These are phyloP conservation scores for Nidularia pulvinata DNA, from an alignment of 768 basidiomycete species.

Conservation along the genomic window DNA sequence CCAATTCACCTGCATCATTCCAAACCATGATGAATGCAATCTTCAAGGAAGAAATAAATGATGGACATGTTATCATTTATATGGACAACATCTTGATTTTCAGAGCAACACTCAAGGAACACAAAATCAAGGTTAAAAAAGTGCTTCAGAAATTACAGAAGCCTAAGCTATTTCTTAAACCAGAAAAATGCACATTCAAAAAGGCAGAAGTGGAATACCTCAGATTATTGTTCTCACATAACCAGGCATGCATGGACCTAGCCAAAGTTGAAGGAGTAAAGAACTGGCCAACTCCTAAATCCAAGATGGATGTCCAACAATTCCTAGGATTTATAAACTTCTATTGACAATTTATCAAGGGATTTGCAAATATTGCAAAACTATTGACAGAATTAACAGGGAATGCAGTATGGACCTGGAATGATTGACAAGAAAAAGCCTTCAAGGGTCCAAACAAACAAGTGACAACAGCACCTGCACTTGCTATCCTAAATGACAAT, in stretches of 20 bases:
- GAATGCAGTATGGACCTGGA: constrained; percentile 19
- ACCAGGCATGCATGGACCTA: constrained; percentile 24
- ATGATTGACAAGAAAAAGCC: constrained; percentile 6
- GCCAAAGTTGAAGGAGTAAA: constrained; percentile 23
- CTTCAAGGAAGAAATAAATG: constrained; percentile 17
- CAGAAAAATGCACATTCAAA: constrained; percentile 33
- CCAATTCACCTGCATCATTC: constrained; percentile 32
- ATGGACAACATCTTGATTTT: constrained; percentile 41
- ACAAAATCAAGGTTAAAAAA: constrained; percentile 3
- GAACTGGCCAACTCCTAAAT: constrained; percentile 23
- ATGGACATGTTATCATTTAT: constrained; percentile 30
- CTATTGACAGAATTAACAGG: constrained; percentile 14
- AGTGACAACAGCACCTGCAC: constrained; percentile 20
- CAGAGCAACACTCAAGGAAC: constrained; percentile 13
- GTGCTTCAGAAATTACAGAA: constrained; percentile 19
- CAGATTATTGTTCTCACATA: constrained; percentile 14
- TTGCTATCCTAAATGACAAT: constrained; percentile 9
- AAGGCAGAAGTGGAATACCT: constrained; percentile 21
- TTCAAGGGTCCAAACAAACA: constrained; percentile 20
- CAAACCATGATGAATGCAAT: constrained; percentile 19
- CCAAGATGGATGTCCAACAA: constrained; percentile 24
- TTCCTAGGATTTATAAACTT: constrained; percentile 42
- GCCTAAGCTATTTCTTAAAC: constrained; percentile 29
- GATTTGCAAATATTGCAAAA: constrained; percentile 21
- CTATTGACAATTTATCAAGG: constrained; percentile 25